Evolutionary conservation across 306 rosid species (phyloP).

Genomic region (Crotalaria pallida): DNA sequence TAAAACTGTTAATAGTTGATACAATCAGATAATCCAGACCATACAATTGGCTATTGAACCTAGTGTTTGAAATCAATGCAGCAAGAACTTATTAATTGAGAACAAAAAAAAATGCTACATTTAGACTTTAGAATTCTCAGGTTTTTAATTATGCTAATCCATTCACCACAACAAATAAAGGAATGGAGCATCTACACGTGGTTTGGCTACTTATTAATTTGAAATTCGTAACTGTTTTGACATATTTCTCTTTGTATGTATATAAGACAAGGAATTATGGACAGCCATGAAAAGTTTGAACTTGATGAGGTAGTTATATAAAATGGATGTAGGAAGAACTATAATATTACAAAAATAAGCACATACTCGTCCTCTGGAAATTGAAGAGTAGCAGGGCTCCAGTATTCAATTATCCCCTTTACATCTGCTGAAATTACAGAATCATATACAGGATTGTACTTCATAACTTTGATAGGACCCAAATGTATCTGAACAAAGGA

Average conservation of each 20-base stretch:
- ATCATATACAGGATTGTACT: slow-evolving; percentile 67
- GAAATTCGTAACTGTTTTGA: neutral
- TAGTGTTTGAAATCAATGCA: neutral
- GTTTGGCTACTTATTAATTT: neutral
- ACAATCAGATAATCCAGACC: neutral
- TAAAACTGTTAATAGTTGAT: neutral
- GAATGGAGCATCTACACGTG: neutral
- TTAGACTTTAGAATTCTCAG: neutral
- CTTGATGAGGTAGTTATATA: neutral
- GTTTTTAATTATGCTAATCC: neutral
- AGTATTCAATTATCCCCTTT: slow-evolving; percentile 85
- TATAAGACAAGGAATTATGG: too few relatives aligned
- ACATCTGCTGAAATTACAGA: slow-evolving; percentile 77
- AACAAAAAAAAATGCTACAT: neutral
- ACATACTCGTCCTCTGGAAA: slow-evolving; percentile 82
- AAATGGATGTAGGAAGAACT: slow-evolving; percentile 5
- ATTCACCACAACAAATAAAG: neutral
- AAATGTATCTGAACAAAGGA: slow-evolving; percentile 56
- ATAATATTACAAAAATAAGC: slow-evolving; percentile 15
- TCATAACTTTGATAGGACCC: slow-evolving; percentile 83
- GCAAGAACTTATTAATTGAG: neutral
- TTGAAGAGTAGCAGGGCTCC: slow-evolving; percentile 71
- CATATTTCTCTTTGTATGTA: neutral
- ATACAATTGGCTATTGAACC: neutral
- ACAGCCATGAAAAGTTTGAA: slow-evolving; percentile 3